phyloP scores from a whole-genome alignment of 768 basidiomycete genomes.

The Boletus rubropictus region DNA sequence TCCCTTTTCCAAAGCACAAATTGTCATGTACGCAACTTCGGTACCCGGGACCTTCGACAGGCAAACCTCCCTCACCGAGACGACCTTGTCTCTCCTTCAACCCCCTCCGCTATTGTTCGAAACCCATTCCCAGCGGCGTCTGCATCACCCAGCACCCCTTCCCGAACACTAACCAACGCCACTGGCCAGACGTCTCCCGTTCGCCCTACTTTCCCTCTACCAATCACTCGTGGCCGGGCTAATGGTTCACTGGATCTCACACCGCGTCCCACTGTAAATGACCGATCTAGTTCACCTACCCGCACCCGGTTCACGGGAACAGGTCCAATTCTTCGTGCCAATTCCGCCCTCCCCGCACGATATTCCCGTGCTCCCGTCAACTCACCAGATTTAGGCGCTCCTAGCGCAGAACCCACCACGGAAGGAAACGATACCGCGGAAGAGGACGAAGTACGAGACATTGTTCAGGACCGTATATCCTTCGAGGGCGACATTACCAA shows the following conservation, averaged over 20 bases:
- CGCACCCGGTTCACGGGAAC: conserved; percentile 25
- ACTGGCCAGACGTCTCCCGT: conserved; percentile 25
- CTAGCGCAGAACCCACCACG: conserved; percentile 8
- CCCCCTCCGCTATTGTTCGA: conserved; percentile 27
- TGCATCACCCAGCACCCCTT: conserved; percentile 8
- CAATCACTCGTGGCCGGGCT: conserved; percentile 19
- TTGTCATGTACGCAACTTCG: conserved; percentile 77
- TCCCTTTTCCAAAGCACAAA: conserved; percentile 52
- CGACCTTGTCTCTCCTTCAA: conserved; percentile 32
- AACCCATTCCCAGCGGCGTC: conserved; percentile 15
- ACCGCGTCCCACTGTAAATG: conserved; percentile 8
- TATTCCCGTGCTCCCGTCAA: conserved; percentile 22
- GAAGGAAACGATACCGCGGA: conserved; percentile 26
- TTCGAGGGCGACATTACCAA: conserved; percentile 36
- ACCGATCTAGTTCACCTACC: conserved; percentile 24
- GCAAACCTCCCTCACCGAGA: conserved; percentile 58
- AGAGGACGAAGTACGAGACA: conserved; percentile 22
- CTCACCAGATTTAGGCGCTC: conserved; percentile 10
- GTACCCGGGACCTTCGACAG: conserved; percentile 65
- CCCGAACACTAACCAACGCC: conserved; percentile 18
- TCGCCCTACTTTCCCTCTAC: conserved; percentile 31
- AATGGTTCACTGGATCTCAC: conserved; percentile 26
- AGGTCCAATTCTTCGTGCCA: conserved; percentile 37
- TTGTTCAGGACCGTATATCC: conserved; percentile 25
- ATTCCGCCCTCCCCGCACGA: conserved; percentile 37